Evolutionary conservation across 2,329 filamentous ascomycete species (phyloP), one percentile per base, ranked within the genome.

Genomic region (Didymella pomorum): DNA sequence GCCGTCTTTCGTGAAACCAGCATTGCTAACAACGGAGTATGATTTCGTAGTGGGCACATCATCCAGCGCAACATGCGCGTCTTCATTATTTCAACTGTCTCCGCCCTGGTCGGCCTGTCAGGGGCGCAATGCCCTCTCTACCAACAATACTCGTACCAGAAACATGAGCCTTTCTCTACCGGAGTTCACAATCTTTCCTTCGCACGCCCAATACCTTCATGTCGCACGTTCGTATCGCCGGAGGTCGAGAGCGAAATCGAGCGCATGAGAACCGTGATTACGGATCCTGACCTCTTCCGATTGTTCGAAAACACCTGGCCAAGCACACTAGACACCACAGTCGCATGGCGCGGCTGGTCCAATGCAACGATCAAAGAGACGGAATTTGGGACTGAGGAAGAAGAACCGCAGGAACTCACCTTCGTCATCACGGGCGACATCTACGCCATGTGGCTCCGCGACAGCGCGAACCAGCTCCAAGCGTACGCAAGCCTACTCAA

Each of bases 301-400:
- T 76, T 93, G 4, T 92, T 93, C 67, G 79, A 87, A 67, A 93
- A 93, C 71, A 80, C 85, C 1, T 92, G 86, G 76, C 89, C 90
- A 0, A 92, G 90, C 74, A 91, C 89, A 0, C 78, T 93, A n/a
- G 89, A 92, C 70, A 92, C 89, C 0, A 89, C 89, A 0, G 83
- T 92, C 46, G 82, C 82, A 56, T 92, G 88, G 89, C 85, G 82
- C 50, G 89, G 89, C 1, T 77, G 79, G 51, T 81, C 80, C 8
- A 82, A 85, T 56, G 79, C 83, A 59, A 76, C 81, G 0, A 43
- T 41, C 14, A 16, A 53, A 47, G 60, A 58, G 41, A 54, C 37
- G 25, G 14, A 21, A 10, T 5, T 56, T 6, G 50, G 54, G 14
- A 45, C 35, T 2, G 45, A 39, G 14, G 31, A 41, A 29, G 60